These are phyloP conservation scores for Coemansia sp. DNA, from an alignment of 192 early-diverging fungal species.

Conservation along the genomic window DNA sequence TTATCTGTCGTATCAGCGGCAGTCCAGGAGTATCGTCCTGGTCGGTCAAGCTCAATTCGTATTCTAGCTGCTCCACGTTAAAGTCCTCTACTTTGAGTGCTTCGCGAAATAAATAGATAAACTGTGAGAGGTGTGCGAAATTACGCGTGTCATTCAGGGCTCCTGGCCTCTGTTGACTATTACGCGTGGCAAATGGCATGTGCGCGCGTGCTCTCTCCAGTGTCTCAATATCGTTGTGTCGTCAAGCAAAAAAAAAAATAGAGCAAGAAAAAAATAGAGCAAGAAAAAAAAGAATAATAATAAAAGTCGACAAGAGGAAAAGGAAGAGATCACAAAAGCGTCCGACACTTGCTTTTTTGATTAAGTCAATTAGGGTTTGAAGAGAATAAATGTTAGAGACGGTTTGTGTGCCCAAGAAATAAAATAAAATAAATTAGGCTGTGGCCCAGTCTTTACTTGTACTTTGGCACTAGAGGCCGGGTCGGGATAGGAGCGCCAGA, in stretches of 20 bases:
- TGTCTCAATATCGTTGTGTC: neutral
- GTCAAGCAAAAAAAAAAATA: neutral
- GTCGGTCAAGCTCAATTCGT: constrained; percentile 20
- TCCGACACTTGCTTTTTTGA: neutral
- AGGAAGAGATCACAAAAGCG: neutral
- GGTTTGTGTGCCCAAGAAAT: neutral
- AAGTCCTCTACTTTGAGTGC: constrained; percentile 23
- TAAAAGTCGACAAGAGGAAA: neutral
- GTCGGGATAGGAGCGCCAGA: constrained; percentile 47
- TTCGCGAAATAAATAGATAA: constrained; percentile 23
- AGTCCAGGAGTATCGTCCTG: neutral
- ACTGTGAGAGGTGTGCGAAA: constrained; percentile 42
- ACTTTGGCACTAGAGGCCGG: constrained; percentile 38
- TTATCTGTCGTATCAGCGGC: constrained; percentile 12
- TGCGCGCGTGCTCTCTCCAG: constrained; percentile 3
- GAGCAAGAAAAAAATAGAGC: neutral
- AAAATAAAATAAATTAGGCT: neutral
- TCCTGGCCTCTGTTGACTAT: neutral
- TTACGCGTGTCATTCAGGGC: constrained; percentile 28
- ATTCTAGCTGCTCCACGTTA: constrained; percentile 23
- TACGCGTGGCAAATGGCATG: constrained; percentile 30
- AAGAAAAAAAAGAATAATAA: neutral
- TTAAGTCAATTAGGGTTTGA: neutral
- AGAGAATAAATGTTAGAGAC: constrained; percentile 3
- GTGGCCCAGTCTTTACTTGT: neutral